Evolutionary conservation across 768 basidiomycete species (phyloP), one percentile per base, ranked within the genome.

Genomic region (Tubosaeta sp.): DNA sequence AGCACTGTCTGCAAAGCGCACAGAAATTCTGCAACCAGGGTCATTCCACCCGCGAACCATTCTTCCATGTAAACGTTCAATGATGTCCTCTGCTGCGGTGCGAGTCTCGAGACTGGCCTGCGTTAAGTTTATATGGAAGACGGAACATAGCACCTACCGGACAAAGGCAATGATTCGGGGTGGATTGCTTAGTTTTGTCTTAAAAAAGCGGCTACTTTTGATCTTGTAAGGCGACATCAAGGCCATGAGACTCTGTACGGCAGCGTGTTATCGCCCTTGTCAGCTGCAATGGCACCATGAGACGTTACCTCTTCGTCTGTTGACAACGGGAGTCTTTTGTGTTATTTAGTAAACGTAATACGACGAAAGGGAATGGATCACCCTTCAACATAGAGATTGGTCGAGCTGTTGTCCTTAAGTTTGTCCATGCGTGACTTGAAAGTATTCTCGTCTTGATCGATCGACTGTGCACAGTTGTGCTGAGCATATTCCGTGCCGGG

Each of bases 371-470:
- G 3, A 40, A 21, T 9, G 3, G 58, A 74, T 48, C 50, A 81
- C 73, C 87, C 87, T 68, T 91, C 88, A 65, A 91, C 82, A 67
- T 91, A 91, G 53, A 91, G 66, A 65, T 90, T 90, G 16, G 87
- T 89, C 47, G 86, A 88, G 14, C 62, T 63, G 44, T 70, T 70
- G 61, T 90, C 87, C 52, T 78, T 76, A 46, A 89, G 69, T 51
- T 77, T 80, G 62, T 88, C 87, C 88, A 90, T 90, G 66, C 81
- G 79, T n/a, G 77, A 71, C 67, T 88, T 89, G 78, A 90, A 90
- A 3, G 78, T 73, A 40, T 64, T 69, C 21, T 61, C 65, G 31
- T 73, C 68, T 3, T 57, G 61, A 35, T 66, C 66, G n/a, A 57
- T 59, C 18, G 60, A 58, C 34, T 64, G 59, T 10, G 46, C 50